Evolutionary conservation across 805 yeast genomes (phyloP).

Genomic region (Yarrowia sp.): DNA sequence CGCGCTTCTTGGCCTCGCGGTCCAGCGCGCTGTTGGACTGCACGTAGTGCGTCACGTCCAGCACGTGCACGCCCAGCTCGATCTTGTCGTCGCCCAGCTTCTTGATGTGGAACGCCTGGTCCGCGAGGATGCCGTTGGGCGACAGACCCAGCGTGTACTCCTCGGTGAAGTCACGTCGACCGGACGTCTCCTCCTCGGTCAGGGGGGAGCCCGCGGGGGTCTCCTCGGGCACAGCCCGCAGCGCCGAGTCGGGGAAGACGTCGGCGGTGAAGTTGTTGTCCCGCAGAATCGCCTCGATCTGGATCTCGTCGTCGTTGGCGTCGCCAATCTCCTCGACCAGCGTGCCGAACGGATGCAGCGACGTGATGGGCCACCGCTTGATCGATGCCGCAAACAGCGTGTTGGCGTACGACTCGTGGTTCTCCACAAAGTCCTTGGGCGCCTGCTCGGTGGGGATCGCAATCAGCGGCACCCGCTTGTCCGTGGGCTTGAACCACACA

Average conservation of each 20-base stretch:
- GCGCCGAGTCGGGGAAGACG: slow-evolving; percentile 44
- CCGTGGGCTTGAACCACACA: slow-evolving; percentile 99
- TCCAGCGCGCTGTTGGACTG: slow-evolving; percentile 76
- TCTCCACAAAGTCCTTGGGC: slow-evolving; percentile 90
- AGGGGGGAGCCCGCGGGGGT: slow-evolving; percentile 26
- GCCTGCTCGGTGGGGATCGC: slow-evolving; percentile 99
- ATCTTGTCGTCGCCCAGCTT: slow-evolving; percentile 56
- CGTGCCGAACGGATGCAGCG: slow-evolving; percentile 96
- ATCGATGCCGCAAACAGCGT: slow-evolving; percentile 90
- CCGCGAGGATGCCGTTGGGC: slow-evolving; percentile 58
- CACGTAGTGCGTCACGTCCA: slow-evolving; percentile 73
- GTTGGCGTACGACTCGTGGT: slow-evolving; percentile 77
- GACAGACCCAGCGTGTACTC: slow-evolving; percentile 64
- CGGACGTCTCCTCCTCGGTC: slow-evolving; percentile 36
- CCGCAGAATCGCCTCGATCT: slow-evolving; percentile 82
- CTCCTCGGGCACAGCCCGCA: slow-evolving; percentile 28
- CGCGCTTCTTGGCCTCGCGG: slow-evolving; percentile 85
- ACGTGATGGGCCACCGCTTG: slow-evolving; percentile 98
- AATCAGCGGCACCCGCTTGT: slow-evolving; percentile 93
- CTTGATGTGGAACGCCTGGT: slow-evolving; percentile 81
- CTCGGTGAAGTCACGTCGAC: slow-evolving; percentile 52
- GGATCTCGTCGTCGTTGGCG: slow-evolving; percentile 71
- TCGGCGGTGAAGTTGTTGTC: slow-evolving; percentile 50
- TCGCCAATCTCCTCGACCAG: slow-evolving; percentile 82
- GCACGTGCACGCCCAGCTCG: slow-evolving; percentile 81